These are phyloP conservation scores for Clonostachys rhizophaga DNA, from an alignment of 2,329 filamentous ascomycete species.

Conservation along the genomic window DNA sequence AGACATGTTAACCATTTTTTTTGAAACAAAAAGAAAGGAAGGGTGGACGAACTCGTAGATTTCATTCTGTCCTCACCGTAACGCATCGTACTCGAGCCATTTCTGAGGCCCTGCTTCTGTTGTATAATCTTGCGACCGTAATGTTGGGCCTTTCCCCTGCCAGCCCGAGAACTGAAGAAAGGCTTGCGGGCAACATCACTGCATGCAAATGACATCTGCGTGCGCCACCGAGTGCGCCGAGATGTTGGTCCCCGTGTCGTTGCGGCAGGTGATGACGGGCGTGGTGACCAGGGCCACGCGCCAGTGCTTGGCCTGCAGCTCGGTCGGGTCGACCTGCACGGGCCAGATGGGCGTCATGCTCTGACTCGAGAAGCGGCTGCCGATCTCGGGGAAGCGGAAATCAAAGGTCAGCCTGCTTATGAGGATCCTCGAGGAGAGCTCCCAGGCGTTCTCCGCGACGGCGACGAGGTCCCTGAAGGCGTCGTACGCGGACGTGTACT, in stretches of 20 bases:
- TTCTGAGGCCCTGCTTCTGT: too few species aligned
- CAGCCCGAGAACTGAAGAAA: too few species aligned
- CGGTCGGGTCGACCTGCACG: slow-evolving; percentile 23
- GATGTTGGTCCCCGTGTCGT: slow-evolving; percentile 41
- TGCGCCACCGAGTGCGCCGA: slow-evolving; percentile 36
- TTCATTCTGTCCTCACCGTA: too few species aligned
- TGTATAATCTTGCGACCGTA: too few species aligned
- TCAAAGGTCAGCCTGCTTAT: slow-evolving; percentile 36
- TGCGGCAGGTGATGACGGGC: slow-evolving; percentile 48
- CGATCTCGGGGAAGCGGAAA: slow-evolving; percentile 44
- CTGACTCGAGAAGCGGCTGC: slow-evolving; percentile 40
- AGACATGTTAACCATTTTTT: too few species aligned
- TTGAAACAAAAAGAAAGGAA: too few species aligned
- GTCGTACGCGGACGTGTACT: slow-evolving; percentile 9
- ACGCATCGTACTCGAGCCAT: too few species aligned
- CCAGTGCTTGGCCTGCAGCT: slow-evolving; percentile 44
- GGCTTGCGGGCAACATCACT: slow-evolving; percentile 13
- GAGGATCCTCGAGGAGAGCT: slow-evolving; percentile 41
- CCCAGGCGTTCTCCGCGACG: slow-evolving; percentile 35
- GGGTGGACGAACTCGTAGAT: too few species aligned
- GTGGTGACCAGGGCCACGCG: slow-evolving; percentile 50
- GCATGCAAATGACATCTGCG: slow-evolving; percentile 45
- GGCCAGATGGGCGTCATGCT: slow-evolving; percentile 43
- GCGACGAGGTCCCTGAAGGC: slow-evolving; percentile 35
- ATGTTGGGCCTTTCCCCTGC: too few species aligned